Percentiles rank a stretch among this genome's conserved stretches.
Conservation (phyloP, 2,329 filamentous ascomycete species). For the Talaromyces sp. region DNA sequence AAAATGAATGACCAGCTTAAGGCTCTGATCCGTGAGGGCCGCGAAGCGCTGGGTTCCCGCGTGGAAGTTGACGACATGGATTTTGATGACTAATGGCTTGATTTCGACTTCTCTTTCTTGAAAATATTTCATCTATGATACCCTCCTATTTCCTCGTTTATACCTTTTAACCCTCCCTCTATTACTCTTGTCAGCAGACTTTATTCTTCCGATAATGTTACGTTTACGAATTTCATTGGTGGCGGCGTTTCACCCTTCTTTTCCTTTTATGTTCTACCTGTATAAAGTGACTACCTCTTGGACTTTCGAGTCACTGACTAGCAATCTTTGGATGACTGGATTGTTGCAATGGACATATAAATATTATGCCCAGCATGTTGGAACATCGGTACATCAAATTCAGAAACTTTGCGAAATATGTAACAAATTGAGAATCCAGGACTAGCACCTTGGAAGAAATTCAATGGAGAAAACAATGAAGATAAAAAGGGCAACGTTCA, state of each 20-base stretch:
- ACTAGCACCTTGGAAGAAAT: no score
- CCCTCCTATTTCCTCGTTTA: not conserved
- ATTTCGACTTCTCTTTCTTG: not conserved
- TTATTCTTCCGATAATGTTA: not conserved
- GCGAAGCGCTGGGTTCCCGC: conserved; percentile 75
- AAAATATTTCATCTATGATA: not conserved
- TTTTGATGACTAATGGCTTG: conserved; percentile 27
- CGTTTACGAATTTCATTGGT: not conserved
- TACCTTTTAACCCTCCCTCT: not conserved
- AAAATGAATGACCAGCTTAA: conserved; percentile 75
- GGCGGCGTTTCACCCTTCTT: not conserved
- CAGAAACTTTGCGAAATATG: not conserved
- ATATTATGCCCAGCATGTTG: not conserved
- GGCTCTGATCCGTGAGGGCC: conserved; percentile 84
- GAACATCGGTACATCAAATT: not conserved
- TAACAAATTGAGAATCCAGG: not conserved
- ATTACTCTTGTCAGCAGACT: not conserved
- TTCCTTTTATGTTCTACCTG: not conserved
- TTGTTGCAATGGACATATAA: not conserved
- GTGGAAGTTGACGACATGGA: conserved; percentile 58
- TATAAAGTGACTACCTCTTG: not conserved
- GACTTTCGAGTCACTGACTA: not conserved
- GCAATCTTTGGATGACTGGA: not conserved
- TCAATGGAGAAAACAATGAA: not conserved
- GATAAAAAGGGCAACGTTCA: not conserved